Base-by-base conservation (phyloP, 108 stramenopile species). In the Fragilariopsis cylindrus region DNA sequence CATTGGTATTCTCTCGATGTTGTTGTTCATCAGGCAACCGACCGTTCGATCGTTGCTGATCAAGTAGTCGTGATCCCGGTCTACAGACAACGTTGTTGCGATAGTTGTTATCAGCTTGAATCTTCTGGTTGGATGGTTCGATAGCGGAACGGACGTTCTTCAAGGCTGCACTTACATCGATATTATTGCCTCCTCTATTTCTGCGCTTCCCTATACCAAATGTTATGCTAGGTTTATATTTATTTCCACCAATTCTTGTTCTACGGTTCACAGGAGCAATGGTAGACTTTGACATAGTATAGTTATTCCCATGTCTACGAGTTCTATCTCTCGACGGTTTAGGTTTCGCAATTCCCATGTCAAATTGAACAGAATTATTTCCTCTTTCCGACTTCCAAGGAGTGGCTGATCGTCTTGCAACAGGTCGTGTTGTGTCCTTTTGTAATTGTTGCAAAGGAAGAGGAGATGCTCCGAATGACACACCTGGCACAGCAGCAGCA, bases 91-190 rank as follows among this genome's bases (percentile, higher is more conserved):
- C 15, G 7, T 3, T 63, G 9, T 42, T 63, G 40, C 62, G 62
- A 45, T 45, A 63, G 62, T 63, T 63, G 43, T 45, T 63, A 43
- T 63, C 62, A 41, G 62, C 40, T n/a, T 63, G 43, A n/a, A 43
- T 63, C 42, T 45, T 63, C 40, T 45, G 62, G 40, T 9, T 43
- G 43, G 62, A 45, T 0, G 62, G 15, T 12, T 40, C 62, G 40
- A 63, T 63, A 41, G 30, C 40, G 2, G 62, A 30, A 63, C 62
- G 62, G 9, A 44, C 62, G 40, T 63, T 63, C 0, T n/a, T 13
- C 39, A 63, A 63, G 30, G 30, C 30, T 30, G 30, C 30, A 30
- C 30, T 30, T 30, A 30, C 2, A 30, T 30, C 30, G 30, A 30
- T 30, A 30, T 30, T 2, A 2, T 30, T 63, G 2, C 45, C 45